Evolutionary conservation across 805 yeast species (phyloP).

Genomic region (Crinitomyces ghanaensis): DNA sequence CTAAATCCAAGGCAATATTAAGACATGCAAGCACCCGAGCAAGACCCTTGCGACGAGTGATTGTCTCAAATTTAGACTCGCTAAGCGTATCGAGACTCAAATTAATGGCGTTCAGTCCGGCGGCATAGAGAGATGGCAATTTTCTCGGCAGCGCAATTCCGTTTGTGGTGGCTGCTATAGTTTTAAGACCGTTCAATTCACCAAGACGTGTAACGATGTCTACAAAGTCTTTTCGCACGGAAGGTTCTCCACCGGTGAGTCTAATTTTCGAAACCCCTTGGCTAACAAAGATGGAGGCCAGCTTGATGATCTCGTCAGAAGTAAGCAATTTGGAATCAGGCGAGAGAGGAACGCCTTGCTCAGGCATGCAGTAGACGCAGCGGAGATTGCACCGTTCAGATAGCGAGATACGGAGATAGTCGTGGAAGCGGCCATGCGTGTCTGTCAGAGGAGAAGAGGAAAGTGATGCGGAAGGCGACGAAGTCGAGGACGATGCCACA

Average conservation of each 20-base stretch:
- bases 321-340: constrained; percentile 32
- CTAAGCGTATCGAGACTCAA: constrained; percentile 39
- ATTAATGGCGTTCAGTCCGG: constrained; percentile 39
- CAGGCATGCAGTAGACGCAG: constrained; percentile 44
- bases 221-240: constrained; percentile 39
- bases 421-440: constrained; percentile 34
- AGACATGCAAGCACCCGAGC: constrained; percentile 34
- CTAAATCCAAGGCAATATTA: constrained; percentile 33
- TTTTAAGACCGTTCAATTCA: constrained; percentile 31
- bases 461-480: too few species aligned
- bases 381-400: constrained; percentile 41
- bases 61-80: constrained; percentile 38
- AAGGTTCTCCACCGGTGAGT: constrained; percentile 48
- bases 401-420: constrained; percentile 39
- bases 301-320: constrained; percentile 33
- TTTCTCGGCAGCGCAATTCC: constrained; percentile 41
- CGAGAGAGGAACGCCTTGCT: constrained; percentile 40
- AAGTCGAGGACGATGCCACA: too few species aligned
- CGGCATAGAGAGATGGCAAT: constrained; percentile 29
- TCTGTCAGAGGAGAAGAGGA: constrained; percentile 36
- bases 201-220: constrained; percentile 32
- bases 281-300: constrained; percentile 34
- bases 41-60: constrained; percentile 42
- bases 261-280: constrained; percentile 43
- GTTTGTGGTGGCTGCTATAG: constrained; percentile 41